phyloP scores from a whole-genome alignment of 371 early-diverging fungal genomes.

The Apophysomyces sp. region DNA sequence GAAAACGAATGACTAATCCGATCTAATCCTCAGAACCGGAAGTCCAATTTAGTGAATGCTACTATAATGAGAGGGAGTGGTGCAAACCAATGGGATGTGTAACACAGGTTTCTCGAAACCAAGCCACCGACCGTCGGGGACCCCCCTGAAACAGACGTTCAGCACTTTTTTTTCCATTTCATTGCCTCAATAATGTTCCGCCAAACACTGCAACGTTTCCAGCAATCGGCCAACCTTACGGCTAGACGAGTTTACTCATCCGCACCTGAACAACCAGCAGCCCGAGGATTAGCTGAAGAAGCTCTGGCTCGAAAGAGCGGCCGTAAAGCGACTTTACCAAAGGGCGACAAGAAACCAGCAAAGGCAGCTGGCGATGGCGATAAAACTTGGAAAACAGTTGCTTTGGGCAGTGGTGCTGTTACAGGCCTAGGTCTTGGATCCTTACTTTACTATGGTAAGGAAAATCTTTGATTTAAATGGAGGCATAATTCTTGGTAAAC shows the following conservation, averaged over 20 bases:
- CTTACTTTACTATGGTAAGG: conserved; percentile 33
- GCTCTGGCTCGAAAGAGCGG: conserved; percentile 49
- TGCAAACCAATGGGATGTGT: no score
- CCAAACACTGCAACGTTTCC: conserved; percentile 8
- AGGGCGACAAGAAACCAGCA: conserved; percentile 53
- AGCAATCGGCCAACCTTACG: conserved; percentile 5
- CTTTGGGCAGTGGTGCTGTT: conserved; percentile 21
- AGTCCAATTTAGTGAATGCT: no score
- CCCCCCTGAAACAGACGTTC: neutral
- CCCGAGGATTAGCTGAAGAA: conserved; percentile 44
- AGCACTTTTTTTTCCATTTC: neutral
- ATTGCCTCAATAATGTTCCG: conserved; percentile 7
- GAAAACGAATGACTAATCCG: no score
- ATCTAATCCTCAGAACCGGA: no score
- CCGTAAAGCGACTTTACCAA: conserved; percentile 43
- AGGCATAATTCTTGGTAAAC: neutral
- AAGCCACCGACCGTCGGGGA: neutral
- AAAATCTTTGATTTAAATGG: neutral
- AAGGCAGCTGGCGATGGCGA: conserved; percentile 29
- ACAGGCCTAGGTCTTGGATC: conserved; percentile 24
- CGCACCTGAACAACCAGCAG: neutral
- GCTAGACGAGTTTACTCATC: conserved; percentile 1
- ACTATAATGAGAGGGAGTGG: no score
- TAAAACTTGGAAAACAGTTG: conserved; percentile 17
- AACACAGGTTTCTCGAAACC: neutral